phyloP scores from a whole-genome alignment of 371 early-diverging fungal genomes.

The Encephalitozoon intestinalis region DNA sequence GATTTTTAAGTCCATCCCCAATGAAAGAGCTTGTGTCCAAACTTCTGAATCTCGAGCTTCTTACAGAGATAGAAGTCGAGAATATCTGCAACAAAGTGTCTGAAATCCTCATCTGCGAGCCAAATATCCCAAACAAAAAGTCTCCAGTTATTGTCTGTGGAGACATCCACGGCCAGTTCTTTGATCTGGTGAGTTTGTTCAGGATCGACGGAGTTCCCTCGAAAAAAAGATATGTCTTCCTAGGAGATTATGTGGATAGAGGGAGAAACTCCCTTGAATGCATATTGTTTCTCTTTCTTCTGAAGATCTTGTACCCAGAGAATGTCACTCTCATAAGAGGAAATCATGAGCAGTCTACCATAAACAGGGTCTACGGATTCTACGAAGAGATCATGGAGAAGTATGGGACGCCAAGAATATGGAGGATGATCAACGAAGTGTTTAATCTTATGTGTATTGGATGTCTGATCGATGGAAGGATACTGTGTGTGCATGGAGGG shows the following conservation, averaged over 20 bases:
- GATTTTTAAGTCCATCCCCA: background rate
- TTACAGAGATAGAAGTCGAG: conserved; percentile 71
- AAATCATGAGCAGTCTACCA: conserved; percentile 58
- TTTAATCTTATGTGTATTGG: conserved; percentile 55
- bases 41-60: conserved; percentile 5
- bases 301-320: conserved; percentile 58
- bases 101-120: conserved; percentile 55
- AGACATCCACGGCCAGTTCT: conserved; percentile 96
- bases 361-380: conserved; percentile 60
- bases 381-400: conserved; percentile 56
- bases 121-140: conserved; percentile 48
- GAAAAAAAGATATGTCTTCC: conserved; percentile 53
- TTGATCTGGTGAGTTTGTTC: conserved; percentile 90
- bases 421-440: conserved; percentile 54
- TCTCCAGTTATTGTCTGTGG: conserved; percentile 67
- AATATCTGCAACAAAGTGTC: conserved; percentile 46
- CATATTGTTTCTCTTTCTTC: conserved; percentile 55
- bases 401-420: conserved; percentile 46
- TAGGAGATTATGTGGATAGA: conserved; percentile 62
- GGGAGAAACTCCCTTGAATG: conserved; percentile 57
- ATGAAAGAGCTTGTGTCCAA: conserved; percentile 9
- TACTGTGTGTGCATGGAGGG: conserved; percentile 61
- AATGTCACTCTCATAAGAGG: conserved; percentile 57
- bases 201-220: conserved; percentile 82
- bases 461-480: conserved; percentile 55